phyloP scores from a whole-genome alignment of 2,329 filamentous ascomycete genomes.

The Curvularia spicifera region DNA sequence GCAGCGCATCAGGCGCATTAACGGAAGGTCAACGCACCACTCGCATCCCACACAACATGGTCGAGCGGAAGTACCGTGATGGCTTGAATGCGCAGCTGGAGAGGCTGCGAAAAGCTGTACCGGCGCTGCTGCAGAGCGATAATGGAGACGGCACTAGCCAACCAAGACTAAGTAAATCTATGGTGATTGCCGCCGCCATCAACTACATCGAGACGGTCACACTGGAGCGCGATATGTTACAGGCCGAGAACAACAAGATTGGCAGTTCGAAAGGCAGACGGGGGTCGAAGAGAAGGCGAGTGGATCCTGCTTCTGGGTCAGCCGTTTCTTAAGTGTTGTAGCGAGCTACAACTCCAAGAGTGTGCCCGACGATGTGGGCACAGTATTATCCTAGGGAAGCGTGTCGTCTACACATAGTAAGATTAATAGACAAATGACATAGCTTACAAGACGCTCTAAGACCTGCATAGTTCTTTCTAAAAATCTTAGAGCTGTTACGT shows the following conservation, averaged over 20 bases:
- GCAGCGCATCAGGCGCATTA: no score
- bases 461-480: not conserved
- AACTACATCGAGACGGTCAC: slow-evolving; percentile 1
- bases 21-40: not conserved
- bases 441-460: not conserved
- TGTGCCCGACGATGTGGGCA: not conserved
- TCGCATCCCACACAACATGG: not conserved
- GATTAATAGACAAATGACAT: not conserved
- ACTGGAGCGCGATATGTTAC: not conserved
- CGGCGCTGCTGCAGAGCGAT: not conserved
- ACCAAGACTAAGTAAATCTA: not conserved
- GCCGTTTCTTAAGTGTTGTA: not conserved
- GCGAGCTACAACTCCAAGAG: not conserved
- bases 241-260: not conserved
- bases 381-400: not conserved
- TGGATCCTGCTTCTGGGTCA: not conserved
- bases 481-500: not conserved
- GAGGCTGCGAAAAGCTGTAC: not conserved
- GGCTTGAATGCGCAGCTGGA: not conserved
- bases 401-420: not conserved
- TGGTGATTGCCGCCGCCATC: not conserved
- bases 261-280: not conserved
- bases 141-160: not conserved
- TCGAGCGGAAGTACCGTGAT: not conserved
- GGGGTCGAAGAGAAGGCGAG: not conserved